A percentile compares a stretch with the other conserved stretches of the same genome.
Evolutionary conservation across 1,284 basidiomycete genomes (phyloP).

Genomic region (Cryptococcus sp.): DNA sequence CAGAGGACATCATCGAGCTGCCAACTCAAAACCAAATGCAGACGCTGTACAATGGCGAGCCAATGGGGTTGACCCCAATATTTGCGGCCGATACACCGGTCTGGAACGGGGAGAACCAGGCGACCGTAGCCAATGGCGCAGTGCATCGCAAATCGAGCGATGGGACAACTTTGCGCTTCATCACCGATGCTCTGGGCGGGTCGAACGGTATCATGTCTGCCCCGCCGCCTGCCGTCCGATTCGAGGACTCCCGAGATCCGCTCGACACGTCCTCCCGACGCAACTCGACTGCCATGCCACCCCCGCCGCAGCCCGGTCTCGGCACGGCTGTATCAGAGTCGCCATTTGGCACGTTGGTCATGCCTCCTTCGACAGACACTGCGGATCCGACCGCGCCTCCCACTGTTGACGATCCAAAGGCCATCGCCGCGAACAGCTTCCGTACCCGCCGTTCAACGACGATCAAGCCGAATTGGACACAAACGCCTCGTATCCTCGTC

Average conservation of each 20-base stretch:
- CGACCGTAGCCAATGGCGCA: conserved; percentile 22
- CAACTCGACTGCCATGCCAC: neutral
- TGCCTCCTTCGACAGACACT: conserved; percentile 9
- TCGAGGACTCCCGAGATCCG: conserved; percentile 21
- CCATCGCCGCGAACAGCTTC: neutral
- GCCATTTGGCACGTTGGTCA: conserved; percentile 27
- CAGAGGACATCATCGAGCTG: conserved; percentile 26
- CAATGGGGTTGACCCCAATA: conserved; percentile 23
- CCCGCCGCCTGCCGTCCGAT: neutral
- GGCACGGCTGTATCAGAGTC: conserved; percentile 11
- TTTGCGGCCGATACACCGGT: conserved; percentile 35
- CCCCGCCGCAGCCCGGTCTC: neutral
- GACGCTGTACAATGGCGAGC: conserved; percentile 33
- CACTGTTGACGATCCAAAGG: neutral
- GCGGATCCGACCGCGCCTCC: neutral
- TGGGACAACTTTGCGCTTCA: conserved; percentile 26
- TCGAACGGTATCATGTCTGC: neutral
- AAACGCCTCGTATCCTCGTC: conserved; percentile 80
- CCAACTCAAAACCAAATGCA: conserved; percentile 20
- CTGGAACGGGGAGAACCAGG: conserved; percentile 30
- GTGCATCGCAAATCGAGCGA: conserved; percentile 38
- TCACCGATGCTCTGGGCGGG: conserved; percentile 31
- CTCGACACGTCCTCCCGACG: conserved; percentile 14
- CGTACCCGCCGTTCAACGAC: conserved; percentile 56
- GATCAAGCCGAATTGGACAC: conserved; percentile 85